These are phyloP conservation scores for Saccharomycopsis olivae DNA, from an alignment of 805 yeast genomes.

Conservation along the genomic window DNA sequence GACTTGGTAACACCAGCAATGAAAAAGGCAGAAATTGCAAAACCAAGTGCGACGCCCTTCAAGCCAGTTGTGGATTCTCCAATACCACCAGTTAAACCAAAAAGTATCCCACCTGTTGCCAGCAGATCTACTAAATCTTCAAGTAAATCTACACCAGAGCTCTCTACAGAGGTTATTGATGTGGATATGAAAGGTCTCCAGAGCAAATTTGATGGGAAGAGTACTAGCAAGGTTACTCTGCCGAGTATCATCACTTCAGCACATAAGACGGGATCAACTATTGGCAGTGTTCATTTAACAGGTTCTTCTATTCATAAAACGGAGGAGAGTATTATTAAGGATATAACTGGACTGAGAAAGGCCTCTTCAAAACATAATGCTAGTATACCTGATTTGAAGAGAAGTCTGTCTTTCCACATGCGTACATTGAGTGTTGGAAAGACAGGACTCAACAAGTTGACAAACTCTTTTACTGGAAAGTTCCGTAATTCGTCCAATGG, in stretches of 20 bases:
- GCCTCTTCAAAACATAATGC: background rate
- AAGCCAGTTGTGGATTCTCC: background rate
- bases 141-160: conserved; percentile 3
- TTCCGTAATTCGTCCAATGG: conserved; percentile 10
- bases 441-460: conserved; percentile 14
- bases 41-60: background rate
- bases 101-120: background rate
- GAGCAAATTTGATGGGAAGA: conserved; percentile 3
- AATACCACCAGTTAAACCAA: background rate
- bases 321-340: too few species aligned
- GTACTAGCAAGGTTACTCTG: background rate
- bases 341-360: background rate
- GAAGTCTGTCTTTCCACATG: conserved; percentile 13
- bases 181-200: conserved; percentile 14
- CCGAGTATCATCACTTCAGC: background rate
- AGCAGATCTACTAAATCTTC: background rate
- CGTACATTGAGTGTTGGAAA: conserved; percentile 17
- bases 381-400: background rate
- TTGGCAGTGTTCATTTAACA: background rate
- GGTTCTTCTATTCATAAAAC: too few species aligned
- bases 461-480: conserved; percentile 16
- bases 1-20: conserved; percentile 3
- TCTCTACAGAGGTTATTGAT: conserved; percentile 15
- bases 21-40: background rate
- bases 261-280: background rate